Evolutionary conservation across 2,329 filamentous ascomycete genomes (phyloP), one percentile per base, ranked within the genome.

Genomic region (Hypoxylon sp.): DNA sequence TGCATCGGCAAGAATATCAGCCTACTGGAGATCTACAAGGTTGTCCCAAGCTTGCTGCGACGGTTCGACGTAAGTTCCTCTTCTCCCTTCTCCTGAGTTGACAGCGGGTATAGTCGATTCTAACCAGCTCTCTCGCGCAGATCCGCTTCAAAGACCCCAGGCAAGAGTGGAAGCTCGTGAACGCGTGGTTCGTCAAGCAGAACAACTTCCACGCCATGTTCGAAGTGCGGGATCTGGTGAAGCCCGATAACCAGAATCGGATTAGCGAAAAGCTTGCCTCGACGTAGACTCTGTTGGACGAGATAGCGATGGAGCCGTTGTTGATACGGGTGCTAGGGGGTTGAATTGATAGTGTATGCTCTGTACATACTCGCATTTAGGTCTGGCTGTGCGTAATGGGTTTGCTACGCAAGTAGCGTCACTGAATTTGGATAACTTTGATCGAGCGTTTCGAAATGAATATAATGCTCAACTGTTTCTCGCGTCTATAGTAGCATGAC

Each of bases 1-100:
- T 93, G 90, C 70, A 91, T 83, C 78, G 91, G 91, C 45, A 89
- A 87, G 82, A 89, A 89, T 64, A 89, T 89, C 49, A 86, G 84
- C 64, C 69, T 89, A 71, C 69, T 89, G 71, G 87, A 89, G 80
- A 87, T 89, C 61, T 88, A 89, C 75, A 89, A 89, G 80, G 72
- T 89, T 49, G 83, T 89, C 22, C 87, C 87, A 40, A 84, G 80
- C 57, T 72, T 92, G 72, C 75, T 92, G 76, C 80, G 89, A 74
- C 81, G 86, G 64, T 92, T 92, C 69, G 87, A 91, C 77, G 85
- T 83, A 71, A 74, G 79, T 50, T 32, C 53, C 38, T 24, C n/a
- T 54, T 30, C 14, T 18, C 30, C 16, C 9, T 32, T 42, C 28
- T 38, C 6, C 32, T n/a, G 2, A n/a, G 18, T 20, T n/a, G 4